A percentile compares a stretch with the other conserved stretches of the same genome.
These are phyloP conservation scores for Gryganskiella cystojenkinii DNA, from an alignment of 192 early-diverging fungal genomes.

Conservation along the genomic window DNA sequence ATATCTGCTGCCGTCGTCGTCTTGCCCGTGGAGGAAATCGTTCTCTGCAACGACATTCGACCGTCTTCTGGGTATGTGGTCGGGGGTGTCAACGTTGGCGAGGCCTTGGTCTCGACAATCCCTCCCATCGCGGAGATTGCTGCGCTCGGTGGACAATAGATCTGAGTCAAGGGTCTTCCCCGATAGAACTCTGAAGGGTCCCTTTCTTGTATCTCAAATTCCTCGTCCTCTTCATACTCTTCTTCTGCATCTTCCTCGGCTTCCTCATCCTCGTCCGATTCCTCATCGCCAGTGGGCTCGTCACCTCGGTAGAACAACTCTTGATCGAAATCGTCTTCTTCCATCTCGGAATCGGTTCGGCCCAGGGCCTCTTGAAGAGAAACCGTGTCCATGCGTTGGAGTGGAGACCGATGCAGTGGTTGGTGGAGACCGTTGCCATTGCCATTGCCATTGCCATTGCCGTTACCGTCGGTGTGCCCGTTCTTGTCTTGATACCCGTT, in stretches of 20 bases:
- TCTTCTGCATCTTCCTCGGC: neutral
- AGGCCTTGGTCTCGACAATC: slow-evolving; percentile 46
- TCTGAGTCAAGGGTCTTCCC: slow-evolving; percentile 12
- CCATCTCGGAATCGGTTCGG: neutral
- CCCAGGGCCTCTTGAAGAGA: too few species aligned
- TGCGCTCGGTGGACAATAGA: slow-evolving; percentile 34
- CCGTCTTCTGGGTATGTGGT: slow-evolving; percentile 27
- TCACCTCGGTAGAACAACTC: neutral
- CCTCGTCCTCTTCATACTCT: slow-evolving; percentile 4
- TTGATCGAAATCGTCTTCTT: neutral
- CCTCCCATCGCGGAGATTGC: slow-evolving; percentile 31
- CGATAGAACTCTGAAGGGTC: slow-evolving; percentile 10
- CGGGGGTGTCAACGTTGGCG: slow-evolving; percentile 29
- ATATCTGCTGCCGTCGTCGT: slow-evolving; percentile 37
- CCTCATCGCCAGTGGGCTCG: too few species aligned
- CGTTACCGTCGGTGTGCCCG: neutral
- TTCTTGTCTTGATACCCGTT: too few species aligned
- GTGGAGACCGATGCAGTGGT: slow-evolving; percentile 8
- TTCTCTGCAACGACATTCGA: slow-evolving; percentile 8
- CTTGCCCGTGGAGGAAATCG: slow-evolving; percentile 7
- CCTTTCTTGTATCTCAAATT: neutral
- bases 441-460: neutral
- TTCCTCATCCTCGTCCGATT: neutral
- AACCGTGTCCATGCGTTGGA: slow-evolving; percentile 1
- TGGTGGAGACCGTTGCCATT: slow-evolving; percentile 6